Conservation (phyloP, 2,329 filamentous ascomycete genomes). For the Hypoxylon sp. region DNA sequence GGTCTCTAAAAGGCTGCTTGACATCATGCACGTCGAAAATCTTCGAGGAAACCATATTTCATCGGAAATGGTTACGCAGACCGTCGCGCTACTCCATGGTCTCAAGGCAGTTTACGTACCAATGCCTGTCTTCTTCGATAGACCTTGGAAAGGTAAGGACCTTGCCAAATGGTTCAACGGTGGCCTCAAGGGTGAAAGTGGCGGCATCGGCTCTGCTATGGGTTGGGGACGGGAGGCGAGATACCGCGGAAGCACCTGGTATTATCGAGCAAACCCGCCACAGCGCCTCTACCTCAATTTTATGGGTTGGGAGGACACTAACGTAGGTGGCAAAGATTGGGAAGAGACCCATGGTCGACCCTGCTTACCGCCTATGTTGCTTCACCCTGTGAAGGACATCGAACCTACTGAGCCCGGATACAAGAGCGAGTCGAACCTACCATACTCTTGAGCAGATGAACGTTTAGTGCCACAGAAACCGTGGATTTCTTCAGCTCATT, state of each 20-base stretch:
- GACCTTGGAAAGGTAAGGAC: constrained; percentile 73
- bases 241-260: constrained; percentile 73
- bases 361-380: constrained; percentile 71
- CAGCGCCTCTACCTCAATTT: constrained; percentile 74
- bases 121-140: constrained; percentile 84
- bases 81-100: constrained; percentile 80
- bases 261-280: constrained; percentile 70
- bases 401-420: constrained; percentile 64
- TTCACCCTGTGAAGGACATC: constrained; percentile 73
- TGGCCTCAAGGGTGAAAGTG: constrained; percentile 68
- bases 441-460: constrained; percentile 51
- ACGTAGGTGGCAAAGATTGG: constrained; percentile 69
- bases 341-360: constrained; percentile 69
- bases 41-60: constrained; percentile 81
- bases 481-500: not conserved
- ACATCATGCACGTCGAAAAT: constrained; percentile 84
- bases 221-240: constrained; percentile 71
- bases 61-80: constrained; percentile 84
- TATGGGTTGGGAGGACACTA: constrained; percentile 71
- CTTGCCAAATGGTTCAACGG: constrained; percentile 73
- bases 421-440: constrained; percentile 59
- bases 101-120: constrained; percentile 84
- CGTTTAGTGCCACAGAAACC: not conserved
- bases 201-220: constrained; percentile 69
- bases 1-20: constrained; percentile 77